These are phyloP conservation scores for Microcos paniculata DNA, from an alignment of 345 rosid species.

Conservation along the genomic window DNA sequence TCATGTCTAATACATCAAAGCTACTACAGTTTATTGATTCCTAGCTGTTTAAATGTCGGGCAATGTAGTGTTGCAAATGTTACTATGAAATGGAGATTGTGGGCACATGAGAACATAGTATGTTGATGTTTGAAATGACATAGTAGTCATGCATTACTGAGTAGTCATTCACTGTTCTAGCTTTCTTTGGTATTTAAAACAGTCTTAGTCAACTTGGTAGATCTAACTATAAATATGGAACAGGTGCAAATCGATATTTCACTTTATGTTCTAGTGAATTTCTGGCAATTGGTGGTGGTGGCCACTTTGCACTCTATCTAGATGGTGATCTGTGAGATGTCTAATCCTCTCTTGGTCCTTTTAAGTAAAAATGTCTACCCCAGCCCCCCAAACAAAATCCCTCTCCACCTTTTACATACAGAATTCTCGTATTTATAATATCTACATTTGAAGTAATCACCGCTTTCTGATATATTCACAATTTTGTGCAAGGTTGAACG, in stretches of 20 bases:
- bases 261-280: constrained; percentile 79
- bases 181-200: neutral
- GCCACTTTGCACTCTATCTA: constrained; percentile 88
- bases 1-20: neutral
- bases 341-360: neutral
- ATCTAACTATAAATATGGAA: constrained; percentile 25
- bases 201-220: neutral
- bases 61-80: neutral
- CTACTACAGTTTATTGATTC: neutral
- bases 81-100: neutral
- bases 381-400: neutral
- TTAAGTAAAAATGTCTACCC: neutral
- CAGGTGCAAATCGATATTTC: constrained; percentile 93
- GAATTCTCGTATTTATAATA: neutral
- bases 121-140: neutral
- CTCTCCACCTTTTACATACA: neutral
- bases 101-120: neutral
- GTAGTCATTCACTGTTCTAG: neutral
- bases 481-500: constrained; percentile 52
- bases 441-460: neutral
- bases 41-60: neutral
- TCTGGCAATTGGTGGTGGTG: constrained; percentile 94
- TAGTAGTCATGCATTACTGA: neutral
- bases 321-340: constrained; percentile 81
- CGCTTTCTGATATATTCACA: constrained; percentile 4